These are phyloP conservation scores for Isabelozyma rhagii DNA, from an alignment of 805 yeast genomes.

Conservation along the genomic window DNA sequence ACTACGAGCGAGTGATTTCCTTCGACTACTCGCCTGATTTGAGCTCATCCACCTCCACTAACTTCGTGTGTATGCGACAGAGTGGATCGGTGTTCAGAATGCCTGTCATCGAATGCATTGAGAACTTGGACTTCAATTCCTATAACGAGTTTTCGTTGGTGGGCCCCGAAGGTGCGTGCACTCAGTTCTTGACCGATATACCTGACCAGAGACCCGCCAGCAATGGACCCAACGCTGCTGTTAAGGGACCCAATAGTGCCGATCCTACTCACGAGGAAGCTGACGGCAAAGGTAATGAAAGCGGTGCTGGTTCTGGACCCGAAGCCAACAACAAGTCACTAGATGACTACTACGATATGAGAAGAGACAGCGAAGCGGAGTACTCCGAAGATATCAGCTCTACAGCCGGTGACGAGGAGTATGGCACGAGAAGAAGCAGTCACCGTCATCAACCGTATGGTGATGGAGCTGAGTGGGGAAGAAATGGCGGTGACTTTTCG, in stretches of 20 bases:
- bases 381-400: conserved; percentile 12
- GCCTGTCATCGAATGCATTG: conserved; percentile 68
- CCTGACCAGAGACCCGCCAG: conserved; percentile 3
- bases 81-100: conserved; percentile 84
- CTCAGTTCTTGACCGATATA: conserved; percentile 34
- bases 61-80: conserved; percentile 83
- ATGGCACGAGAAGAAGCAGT: background rate
- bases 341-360: conserved; percentile 7
- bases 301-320: background rate
- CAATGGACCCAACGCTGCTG: too few species aligned
- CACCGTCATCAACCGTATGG: background rate
- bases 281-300: background rate
- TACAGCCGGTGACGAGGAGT: conserved; percentile 4
- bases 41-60: conserved; percentile 49
- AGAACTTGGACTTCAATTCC: conserved; percentile 62
- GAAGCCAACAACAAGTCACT: too few species aligned
- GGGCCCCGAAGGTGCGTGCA: conserved; percentile 55
- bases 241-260: background rate
- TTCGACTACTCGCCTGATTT: conserved; percentile 75
- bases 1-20: conserved; percentile 77
- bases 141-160: conserved; percentile 61
- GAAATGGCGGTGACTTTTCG: background rate
- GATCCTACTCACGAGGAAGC: conserved; percentile 3
- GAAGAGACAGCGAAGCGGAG: conserved; percentile 12
- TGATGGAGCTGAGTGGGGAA: background rate